A percentile compares a stretch with the other conserved stretches of the same genome.
Conservation (phyloP, 352 stramenopile species). For the Pythium periplocum region DNA sequence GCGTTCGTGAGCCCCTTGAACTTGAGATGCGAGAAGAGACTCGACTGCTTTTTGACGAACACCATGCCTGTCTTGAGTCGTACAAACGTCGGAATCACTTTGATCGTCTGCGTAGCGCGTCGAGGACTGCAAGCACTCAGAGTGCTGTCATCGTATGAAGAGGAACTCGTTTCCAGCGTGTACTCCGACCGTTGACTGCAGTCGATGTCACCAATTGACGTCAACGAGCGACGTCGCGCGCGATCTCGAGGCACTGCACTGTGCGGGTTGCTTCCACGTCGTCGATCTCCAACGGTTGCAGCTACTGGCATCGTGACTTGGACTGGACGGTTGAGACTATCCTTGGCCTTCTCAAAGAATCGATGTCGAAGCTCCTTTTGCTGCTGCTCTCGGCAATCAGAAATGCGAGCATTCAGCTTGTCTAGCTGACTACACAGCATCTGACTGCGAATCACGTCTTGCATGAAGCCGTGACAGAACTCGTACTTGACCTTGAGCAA, state of each 20-base stretch:
- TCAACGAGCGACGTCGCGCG: slow-evolving; percentile 27
- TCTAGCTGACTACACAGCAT: slow-evolving; percentile 80
- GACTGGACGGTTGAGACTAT: slow-evolving; percentile 36
- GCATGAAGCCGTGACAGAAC: slow-evolving; percentile 84
- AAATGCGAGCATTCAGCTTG: slow-evolving; percentile 67
- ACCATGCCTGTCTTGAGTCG: slow-evolving; percentile 62
- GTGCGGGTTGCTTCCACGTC: slow-evolving; percentile 19
- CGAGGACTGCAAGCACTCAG: neutral
- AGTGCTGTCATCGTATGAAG: slow-evolving; percentile 1
- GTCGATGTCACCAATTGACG: slow-evolving; percentile 21
- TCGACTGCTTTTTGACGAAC: slow-evolving; percentile 78
- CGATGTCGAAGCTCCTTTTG: slow-evolving; percentile 68
- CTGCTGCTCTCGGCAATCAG: slow-evolving; percentile 69
- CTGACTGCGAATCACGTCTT: slow-evolving; percentile 74
- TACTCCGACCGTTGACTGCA: slow-evolving; percentile 5
- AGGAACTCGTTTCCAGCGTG: slow-evolving; percentile 4
- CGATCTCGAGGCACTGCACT: slow-evolving; percentile 14
- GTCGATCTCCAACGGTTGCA: neutral
- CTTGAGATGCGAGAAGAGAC: slow-evolving; percentile 73
- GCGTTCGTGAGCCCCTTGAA: slow-evolving; percentile 50
- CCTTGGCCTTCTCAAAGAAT: slow-evolving; percentile 73
- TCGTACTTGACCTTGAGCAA: slow-evolving; percentile 78
- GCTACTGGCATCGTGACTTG: slow-evolving; percentile 25
- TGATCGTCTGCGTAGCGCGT: slow-evolving; percentile 10
- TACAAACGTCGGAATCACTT: slow-evolving; percentile 31